phyloP scores from a whole-genome alignment of 192 early-diverging fungal species.

The Coemansia sp. region DNA sequence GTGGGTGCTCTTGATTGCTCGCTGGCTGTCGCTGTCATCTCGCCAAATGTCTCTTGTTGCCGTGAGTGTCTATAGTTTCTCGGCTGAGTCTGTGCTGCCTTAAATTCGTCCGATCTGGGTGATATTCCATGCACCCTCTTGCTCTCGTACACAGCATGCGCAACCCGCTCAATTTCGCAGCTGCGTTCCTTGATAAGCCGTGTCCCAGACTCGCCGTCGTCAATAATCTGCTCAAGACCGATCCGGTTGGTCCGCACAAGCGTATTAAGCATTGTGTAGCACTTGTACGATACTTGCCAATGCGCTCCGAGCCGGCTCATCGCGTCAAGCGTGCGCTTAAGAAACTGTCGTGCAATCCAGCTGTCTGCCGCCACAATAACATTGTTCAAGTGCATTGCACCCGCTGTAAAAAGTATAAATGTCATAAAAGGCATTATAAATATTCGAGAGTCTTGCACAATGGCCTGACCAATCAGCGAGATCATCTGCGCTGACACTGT shows the following conservation, averaged over 20 bases:
- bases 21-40: neutral
- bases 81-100: neutral
- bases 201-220: slow-evolving; percentile 21
- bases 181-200: slow-evolving; percentile 33
- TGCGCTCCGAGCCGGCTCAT: slow-evolving; percentile 53
- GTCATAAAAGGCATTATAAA: slow-evolving; percentile 56
- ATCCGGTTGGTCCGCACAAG: slow-evolving; percentile 49
- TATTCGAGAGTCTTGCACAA: slow-evolving; percentile 45
- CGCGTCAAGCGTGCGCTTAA: slow-evolving; percentile 52
- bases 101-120: neutral
- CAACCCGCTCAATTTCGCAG: slow-evolving; percentile 24
- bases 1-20: neutral
- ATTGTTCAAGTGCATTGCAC: slow-evolving; percentile 54
- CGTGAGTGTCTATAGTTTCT: neutral
- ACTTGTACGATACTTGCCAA: slow-evolving; percentile 55
- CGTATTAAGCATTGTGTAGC: slow-evolving; percentile 52
- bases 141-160: slow-evolving; percentile 36
- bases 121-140: slow-evolving; percentile 17
- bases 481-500: slow-evolving; percentile 56
- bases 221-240: slow-evolving; percentile 35
- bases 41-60: neutral
- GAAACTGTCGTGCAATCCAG: slow-evolving; percentile 49
- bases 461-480: slow-evolving; percentile 40
- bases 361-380: slow-evolving; percentile 51
- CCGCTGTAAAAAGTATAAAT: slow-evolving; percentile 54